Conservation (phyloP, 352 stramenopile genomes). For the Globisporangium rhizosaccharum region DNA sequence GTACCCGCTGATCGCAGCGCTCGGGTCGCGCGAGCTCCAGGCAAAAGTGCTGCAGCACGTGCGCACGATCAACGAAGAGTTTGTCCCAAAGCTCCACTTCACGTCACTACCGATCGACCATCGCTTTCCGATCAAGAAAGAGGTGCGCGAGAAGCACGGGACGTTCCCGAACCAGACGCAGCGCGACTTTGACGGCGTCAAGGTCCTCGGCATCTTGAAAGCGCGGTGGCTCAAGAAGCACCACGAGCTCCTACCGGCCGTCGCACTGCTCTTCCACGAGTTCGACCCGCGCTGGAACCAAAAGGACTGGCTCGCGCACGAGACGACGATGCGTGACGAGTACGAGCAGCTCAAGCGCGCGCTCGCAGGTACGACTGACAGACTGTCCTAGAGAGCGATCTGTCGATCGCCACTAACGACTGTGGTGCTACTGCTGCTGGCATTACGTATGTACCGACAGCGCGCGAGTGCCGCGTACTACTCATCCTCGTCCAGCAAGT, state of each 20-base stretch:
- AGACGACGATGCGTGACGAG: slow-evolving; percentile 65
- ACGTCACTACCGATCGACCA: slow-evolving; percentile 63
- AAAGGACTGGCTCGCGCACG: slow-evolving; percentile 65
- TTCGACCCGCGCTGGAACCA: slow-evolving; percentile 74
- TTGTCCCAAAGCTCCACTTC: slow-evolving; percentile 76
- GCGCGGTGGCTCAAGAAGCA: slow-evolving; percentile 84
- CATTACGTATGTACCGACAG: slow-evolving; percentile 9
- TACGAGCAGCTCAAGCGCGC: slow-evolving; percentile 65
- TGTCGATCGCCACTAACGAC: not conserved
- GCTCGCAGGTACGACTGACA: slow-evolving; percentile 24
- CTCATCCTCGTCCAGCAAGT: slow-evolving; percentile 78
- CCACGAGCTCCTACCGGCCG: slow-evolving; percentile 71
- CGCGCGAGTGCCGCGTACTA: slow-evolving; percentile 71
- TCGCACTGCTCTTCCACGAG: slow-evolving; percentile 80
- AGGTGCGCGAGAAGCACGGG: slow-evolving; percentile 78
- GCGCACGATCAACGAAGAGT: slow-evolving; percentile 77
- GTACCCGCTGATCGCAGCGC: slow-evolving; percentile 76
- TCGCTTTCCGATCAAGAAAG: slow-evolving; percentile 79
- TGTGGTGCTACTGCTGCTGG: not conserved
- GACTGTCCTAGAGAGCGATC: not conserved
- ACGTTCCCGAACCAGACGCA: slow-evolving; percentile 83
- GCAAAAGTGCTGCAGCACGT: slow-evolving; percentile 61
- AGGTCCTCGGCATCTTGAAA: slow-evolving; percentile 69
- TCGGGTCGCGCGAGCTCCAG: slow-evolving; percentile 74
- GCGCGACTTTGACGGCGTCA: slow-evolving; percentile 75